Percentiles rank a stretch among this genome's conserved stretches.
These are phyloP conservation scores for Epichloe sp. DNA, from an alignment of 2,329 filamentous ascomycete genomes.

Conservation along the genomic window DNA sequence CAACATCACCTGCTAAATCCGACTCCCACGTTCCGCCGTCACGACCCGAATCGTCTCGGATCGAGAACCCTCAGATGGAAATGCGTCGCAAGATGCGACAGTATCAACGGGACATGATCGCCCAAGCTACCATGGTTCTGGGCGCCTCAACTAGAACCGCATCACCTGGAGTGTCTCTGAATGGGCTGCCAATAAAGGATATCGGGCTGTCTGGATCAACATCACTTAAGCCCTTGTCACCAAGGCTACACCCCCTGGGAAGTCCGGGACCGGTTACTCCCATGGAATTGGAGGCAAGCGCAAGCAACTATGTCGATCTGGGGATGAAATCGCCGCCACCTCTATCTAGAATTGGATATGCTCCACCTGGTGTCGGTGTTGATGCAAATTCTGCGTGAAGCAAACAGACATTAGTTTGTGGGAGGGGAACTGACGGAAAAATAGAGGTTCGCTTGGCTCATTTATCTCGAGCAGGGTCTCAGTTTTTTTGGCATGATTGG, in stretches of 20 bases:
- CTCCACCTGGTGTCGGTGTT: not conserved
- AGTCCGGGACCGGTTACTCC: constrained; percentile 50
- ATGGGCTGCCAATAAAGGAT: constrained; percentile 22
- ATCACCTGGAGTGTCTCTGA: constrained; percentile 19
- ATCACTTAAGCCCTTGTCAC: constrained; percentile 34
- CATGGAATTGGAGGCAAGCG: constrained; percentile 37
- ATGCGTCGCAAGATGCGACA: constrained; percentile 39
- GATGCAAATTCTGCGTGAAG: not conserved
- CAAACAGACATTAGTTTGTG: not conserved
- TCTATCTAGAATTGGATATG: not conserved
- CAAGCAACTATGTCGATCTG: constrained; percentile 24
- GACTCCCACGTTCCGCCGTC: constrained; percentile 20
- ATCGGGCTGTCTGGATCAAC: constrained; percentile 25
- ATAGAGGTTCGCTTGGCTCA: not conserved
- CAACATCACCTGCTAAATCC: constrained; percentile 21
- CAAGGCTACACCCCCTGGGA: constrained; percentile 37
- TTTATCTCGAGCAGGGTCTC: not conserved
- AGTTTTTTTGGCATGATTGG: not conserved
- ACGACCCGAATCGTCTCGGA: constrained; percentile 5
- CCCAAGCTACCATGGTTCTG: constrained; percentile 37
- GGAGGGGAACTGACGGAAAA: not conserved
- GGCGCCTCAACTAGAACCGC: constrained; percentile 15
- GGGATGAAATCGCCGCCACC: not conserved
- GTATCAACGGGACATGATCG: constrained; percentile 49
- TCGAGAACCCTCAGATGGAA: constrained; percentile 23